Evolutionary conservation across 148 eudicot genomes (phyloP).

Genomic region (Cornus florida): DNA sequence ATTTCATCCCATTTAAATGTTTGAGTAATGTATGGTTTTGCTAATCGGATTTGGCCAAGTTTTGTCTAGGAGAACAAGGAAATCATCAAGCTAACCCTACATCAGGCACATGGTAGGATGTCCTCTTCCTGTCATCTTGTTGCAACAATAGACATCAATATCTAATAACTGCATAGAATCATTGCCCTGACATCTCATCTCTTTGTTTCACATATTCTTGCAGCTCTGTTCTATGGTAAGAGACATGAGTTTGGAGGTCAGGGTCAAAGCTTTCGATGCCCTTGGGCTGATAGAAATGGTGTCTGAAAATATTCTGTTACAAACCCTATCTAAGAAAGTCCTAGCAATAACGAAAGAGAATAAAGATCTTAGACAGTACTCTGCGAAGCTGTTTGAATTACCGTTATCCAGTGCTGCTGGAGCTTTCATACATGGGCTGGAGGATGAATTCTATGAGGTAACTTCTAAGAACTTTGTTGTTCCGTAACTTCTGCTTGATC

Average conservation of each 20-base stretch:
- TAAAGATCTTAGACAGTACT: constrained; percentile 33
- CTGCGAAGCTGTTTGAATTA: constrained; percentile 34
- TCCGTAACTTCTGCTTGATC: background rate
- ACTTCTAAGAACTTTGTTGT: constrained; percentile 6
- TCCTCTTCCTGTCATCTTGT: background rate
- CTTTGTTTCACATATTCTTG: constrained; percentile 13
- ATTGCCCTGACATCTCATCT: background rate
- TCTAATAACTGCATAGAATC: background rate
- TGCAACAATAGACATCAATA: background rate
- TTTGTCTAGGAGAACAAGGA: constrained; percentile 5
- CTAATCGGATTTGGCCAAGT: background rate
- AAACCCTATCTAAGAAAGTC: constrained; percentile 70
- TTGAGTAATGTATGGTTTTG: background rate
- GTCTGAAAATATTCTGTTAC: constrained; percentile 68
- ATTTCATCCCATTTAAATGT: background rate
- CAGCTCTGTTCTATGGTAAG: constrained; percentile 87
- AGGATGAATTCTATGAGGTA: constrained; percentile 91
- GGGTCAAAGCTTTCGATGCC: constrained; percentile 70
- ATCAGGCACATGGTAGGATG: background rate
- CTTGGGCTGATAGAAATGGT: constrained; percentile 62
- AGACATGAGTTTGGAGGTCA: constrained; percentile 76
- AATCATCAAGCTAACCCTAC: background rate
- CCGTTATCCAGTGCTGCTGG: constrained; percentile 65
- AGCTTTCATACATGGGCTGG: constrained; percentile 84
- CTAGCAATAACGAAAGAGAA: constrained; percentile 34